Base-by-base conservation (phyloP, 129 eudicot species). In the Pseudognaphalium luteoalbum region DNA sequence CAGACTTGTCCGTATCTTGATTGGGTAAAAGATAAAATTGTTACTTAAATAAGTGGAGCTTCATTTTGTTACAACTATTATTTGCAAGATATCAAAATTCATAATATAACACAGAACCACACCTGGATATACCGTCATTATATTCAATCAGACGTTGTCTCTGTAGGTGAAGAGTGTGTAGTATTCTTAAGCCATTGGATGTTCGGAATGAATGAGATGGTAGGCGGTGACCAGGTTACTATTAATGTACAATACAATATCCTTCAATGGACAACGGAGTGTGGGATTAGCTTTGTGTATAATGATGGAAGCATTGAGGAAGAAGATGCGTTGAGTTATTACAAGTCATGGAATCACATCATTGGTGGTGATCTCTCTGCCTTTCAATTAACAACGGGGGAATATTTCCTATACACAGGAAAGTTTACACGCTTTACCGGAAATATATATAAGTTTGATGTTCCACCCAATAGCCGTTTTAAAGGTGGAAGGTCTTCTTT, bases 161-260 rank as follows among this genome's bases (percentile, higher is more conserved):
- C 34, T 29, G 20, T 5, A 29, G 39, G 8, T 62, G 67, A 12
- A 28, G 35, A 4, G 0, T 29, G 2, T 29, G 12, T 62, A 4
- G 29, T 9, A 29, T 62, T 62, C 17, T 29, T 62, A 62, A 62
- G 68, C 68, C 39, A 62, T 14, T 62, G 68, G 68, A 62, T 62
- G 68, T 62, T 62, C 15, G 20, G 68, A 30, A 28, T 10, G 39
- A 62, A 62, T 62, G 68, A 62, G n/a, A 62, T 62, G 68, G 68
- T 21, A 62, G 20, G 7, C n/a, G 68, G 19, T 62, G 68, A 62
- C 30, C 20, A 62, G 30, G n/a, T 62, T 22, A 22, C 4, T 62
- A 12, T 62, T 29, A 62, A 39, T 30, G 4, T 19, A 56, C 0
- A 12, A 19, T 2, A 17, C 0, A 28, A 2, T 16, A 2, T 1